A percentile compares a stretch with the other conserved stretches of the same genome.
phyloP scores from a whole-genome alignment of 1,139 yeast genomes.

The Suhomyces terraborum region DNA sequence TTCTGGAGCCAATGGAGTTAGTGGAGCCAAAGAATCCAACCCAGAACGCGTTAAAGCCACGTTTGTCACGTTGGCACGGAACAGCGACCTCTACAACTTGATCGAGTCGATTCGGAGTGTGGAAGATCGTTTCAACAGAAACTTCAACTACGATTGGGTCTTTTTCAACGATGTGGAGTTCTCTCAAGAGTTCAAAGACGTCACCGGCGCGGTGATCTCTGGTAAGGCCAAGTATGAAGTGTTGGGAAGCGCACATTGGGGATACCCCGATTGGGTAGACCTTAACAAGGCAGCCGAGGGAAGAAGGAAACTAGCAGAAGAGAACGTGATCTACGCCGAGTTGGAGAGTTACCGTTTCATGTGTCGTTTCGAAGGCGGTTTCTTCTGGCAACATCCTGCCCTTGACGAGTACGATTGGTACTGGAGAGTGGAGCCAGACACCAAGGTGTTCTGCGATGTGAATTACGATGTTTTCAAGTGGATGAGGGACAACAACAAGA shows the following conservation, averaged over 20 bases:
- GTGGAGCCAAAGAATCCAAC: no score
- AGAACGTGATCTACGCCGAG: slow-evolving; percentile 61
- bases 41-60: slow-evolving; percentile 53
- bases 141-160: slow-evolving; percentile 78
- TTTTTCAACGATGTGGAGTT: slow-evolving; percentile 70
- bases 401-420: slow-evolving; percentile 77
- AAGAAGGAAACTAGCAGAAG: slow-evolving; percentile 49
- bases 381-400: slow-evolving; percentile 73
- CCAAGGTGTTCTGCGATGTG: slow-evolving; percentile 62
- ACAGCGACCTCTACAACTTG: slow-evolving; percentile 64
- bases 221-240: slow-evolving; percentile 65
- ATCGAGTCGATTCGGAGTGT: slow-evolving; percentile 64
- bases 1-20: no score
- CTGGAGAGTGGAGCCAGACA: slow-evolving; percentile 82
- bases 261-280: slow-evolving; percentile 73
- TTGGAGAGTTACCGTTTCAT: slow-evolving; percentile 70
- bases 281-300: slow-evolving; percentile 52
- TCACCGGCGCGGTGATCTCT: slow-evolving; percentile 50
- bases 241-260: slow-evolving; percentile 70
- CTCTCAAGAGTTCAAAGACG: slow-evolving; percentile 54
- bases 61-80: slow-evolving; percentile 61
- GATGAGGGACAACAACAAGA: slow-evolving; percentile 60
- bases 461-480: slow-evolving; percentile 63
- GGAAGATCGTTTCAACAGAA: slow-evolving; percentile 71
- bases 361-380: slow-evolving; percentile 79